Percentiles rank a stretch among this genome's conserved stretches.
Conservation (phyloP, 805 yeast genomes). For the Torulaspora gathmanii region DNA sequence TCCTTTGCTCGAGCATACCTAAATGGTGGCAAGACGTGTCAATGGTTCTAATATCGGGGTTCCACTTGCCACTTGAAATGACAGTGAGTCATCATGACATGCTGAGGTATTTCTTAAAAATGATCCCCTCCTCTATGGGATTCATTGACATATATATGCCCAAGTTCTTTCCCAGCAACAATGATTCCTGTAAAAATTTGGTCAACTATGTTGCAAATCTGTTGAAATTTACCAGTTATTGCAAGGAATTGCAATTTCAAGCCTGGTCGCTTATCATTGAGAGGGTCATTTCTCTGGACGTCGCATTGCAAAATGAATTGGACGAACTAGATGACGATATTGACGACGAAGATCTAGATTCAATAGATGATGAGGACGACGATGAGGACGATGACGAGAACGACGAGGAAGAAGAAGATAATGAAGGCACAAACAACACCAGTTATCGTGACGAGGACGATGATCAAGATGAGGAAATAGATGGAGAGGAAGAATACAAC, state of each 20-base stretch:
- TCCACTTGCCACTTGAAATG: slow-evolving; percentile 36
- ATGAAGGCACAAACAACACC: slow-evolving; percentile 27
- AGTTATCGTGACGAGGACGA: slow-evolving; percentile 22
- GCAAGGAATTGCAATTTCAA: slow-evolving; percentile 66
- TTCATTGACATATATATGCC: slow-evolving; percentile 55
- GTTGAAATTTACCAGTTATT: slow-evolving; percentile 56
- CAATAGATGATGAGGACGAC: slow-evolving; percentile 34
- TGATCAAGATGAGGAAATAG: slow-evolving; percentile 33
- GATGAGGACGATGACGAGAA: slow-evolving; percentile 30
- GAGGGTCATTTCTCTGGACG: slow-evolving; percentile 79
- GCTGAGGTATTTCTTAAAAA: slow-evolving; percentile 56
- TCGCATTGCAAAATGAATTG: slow-evolving; percentile 81
- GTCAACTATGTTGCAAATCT: slow-evolving; percentile 64
- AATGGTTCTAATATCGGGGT: slow-evolving; percentile 58
- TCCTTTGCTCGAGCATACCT: slow-evolving; percentile 80
- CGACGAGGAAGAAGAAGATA: slow-evolving; percentile 37
- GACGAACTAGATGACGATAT: slow-evolving; percentile 80
- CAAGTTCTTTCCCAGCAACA: slow-evolving; percentile 73
- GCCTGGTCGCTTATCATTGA: slow-evolving; percentile 81
- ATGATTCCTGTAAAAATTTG: slow-evolving; percentile 49
- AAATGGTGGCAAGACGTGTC: slow-evolving; percentile 88
- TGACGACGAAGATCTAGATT: slow-evolving; percentile 49
- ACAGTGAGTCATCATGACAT: slow-evolving; percentile 47
- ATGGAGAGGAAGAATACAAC: slow-evolving; percentile 45
- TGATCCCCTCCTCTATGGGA: slow-evolving; percentile 78